Conservation (phyloP, 176 grass and related monocot genomes). For the Hyparrhenia diplandra region DNA sequence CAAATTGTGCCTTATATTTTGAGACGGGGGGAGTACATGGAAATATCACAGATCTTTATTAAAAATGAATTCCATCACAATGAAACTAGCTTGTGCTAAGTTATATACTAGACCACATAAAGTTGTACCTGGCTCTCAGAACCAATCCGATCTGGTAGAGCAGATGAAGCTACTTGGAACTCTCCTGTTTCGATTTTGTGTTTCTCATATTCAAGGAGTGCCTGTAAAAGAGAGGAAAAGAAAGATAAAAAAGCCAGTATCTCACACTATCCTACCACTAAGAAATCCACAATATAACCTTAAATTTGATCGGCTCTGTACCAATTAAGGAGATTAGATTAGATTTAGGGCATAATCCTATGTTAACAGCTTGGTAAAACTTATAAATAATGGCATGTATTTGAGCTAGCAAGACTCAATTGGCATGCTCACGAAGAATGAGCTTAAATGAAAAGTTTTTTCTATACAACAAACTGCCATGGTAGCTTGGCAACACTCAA, state of each 20-base stretch:
- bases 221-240: conserved; percentile 43
- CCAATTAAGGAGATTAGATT: not conserved
- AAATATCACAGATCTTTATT: conserved; percentile 8
- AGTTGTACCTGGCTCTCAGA: conserved; percentile 47
- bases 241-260: not conserved
- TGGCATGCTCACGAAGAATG: not conserved
- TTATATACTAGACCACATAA: conserved; percentile 2
- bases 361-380: conserved; percentile 16
- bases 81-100: conserved; percentile 20
- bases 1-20: not conserved
- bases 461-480: not conserved
- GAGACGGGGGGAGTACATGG: not conserved
- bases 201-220: conserved; percentile 99
- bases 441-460: not conserved
- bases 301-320: not conserved
- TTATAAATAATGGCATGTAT: not conserved
- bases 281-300: conserved; percentile 2
- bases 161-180: conserved; percentile 66
- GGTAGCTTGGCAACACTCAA: not conserved
- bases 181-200: conserved; percentile 86
- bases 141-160: conserved; percentile 49
- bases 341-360: not conserved
- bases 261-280: not conserved
- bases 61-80: not conserved
- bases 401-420: conserved; percentile 1